These are phyloP conservation scores for Phytophthora pisi DNA, from an alignment of 352 stramenopile species.

Conservation along the genomic window DNA sequence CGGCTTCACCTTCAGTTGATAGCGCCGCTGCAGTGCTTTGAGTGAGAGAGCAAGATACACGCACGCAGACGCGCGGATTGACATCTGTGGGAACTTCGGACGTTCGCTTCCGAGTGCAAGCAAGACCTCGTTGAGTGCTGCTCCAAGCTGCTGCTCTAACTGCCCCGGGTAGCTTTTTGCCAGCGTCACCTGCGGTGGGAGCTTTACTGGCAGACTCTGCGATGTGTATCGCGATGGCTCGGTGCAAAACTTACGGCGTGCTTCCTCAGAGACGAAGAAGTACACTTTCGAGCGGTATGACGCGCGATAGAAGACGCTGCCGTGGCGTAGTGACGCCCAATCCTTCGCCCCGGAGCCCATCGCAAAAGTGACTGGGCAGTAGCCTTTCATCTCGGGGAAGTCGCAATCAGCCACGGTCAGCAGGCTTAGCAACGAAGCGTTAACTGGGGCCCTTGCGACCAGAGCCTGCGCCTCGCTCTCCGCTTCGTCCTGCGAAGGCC, in stretches of 20 bases:
- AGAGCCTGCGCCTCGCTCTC: slow-evolving; percentile 39
- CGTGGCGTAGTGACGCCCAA: slow-evolving; percentile 37
- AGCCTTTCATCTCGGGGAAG: slow-evolving; percentile 76
- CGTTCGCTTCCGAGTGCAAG: slow-evolving; percentile 56
- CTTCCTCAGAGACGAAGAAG: slow-evolving; percentile 61
- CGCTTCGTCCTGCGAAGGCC: slow-evolving; percentile 31
- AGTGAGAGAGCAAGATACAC: slow-evolving; percentile 66
- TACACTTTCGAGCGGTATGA: slow-evolving; percentile 66
- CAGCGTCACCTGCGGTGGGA: slow-evolving; percentile 62
- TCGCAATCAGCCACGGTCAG: slow-evolving; percentile 67
- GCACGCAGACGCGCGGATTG: slow-evolving; percentile 45
- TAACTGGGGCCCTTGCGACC: slow-evolving; percentile 47
- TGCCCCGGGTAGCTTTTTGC: slow-evolving; percentile 59
- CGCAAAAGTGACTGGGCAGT: slow-evolving; percentile 75
- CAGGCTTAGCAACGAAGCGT: slow-evolving; percentile 69
- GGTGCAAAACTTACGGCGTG: slow-evolving; percentile 49
- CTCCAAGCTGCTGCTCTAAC: slow-evolving; percentile 66
- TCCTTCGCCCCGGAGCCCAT: slow-evolving; percentile 47
- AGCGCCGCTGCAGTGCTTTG: slow-evolving; percentile 41
- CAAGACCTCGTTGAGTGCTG: slow-evolving; percentile 66
- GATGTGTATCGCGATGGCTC: slow-evolving; percentile 49
- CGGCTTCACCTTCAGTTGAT: slow-evolving; percentile 20
- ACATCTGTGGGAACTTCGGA: slow-evolving; percentile 64
- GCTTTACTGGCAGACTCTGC: slow-evolving; percentile 62
- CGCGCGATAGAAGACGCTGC: slow-evolving; percentile 63